Percentiles rank a stretch among this genome's conserved stretches.
These are phyloP conservation scores for Hypoxylon sp. DNA, from an alignment of 2,329 filamentous ascomycete species.

Conservation along the genomic window DNA sequence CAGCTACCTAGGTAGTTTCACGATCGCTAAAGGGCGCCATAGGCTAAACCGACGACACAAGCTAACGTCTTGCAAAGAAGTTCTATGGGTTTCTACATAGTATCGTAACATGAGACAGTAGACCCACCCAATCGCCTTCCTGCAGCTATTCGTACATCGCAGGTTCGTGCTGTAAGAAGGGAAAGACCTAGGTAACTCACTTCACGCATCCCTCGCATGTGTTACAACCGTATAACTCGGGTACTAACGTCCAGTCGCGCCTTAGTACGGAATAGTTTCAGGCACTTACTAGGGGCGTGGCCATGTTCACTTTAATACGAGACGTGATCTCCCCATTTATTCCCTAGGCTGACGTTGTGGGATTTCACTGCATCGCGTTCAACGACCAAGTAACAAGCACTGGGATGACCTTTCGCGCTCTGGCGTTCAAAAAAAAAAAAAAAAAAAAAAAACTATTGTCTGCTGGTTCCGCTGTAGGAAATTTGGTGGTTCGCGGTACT, in stretches of 20 bases:
- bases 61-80: conserved; percentile 1
- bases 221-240: not conserved
- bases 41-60: not conserved
- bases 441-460: too few species aligned
- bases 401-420: conserved; percentile 1
- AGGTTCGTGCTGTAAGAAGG: conserved; percentile 6
- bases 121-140: conserved; percentile 14
- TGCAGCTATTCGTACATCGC: conserved; percentile 1
- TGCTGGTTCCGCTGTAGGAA: conserved; percentile 17
- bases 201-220: not conserved
- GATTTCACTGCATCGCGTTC: conserved; percentile 20
- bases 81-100: conserved; percentile 22
- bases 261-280: not conserved
- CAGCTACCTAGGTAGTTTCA: not conserved
- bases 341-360: conserved; percentile 26
- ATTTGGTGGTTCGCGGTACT: conserved; percentile 1
- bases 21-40: not conserved
- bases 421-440: conserved; percentile 22
- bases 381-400: conserved; percentile 29
- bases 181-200: not conserved
- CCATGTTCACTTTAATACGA: conserved; percentile 34
- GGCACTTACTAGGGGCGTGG: conserved; percentile 4
- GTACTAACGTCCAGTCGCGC: not conserved
- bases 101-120: conserved; percentile 11
- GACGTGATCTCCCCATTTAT: conserved; percentile 24